Percentiles rank a stretch among this genome's conserved stretches.
phyloP scores from a whole-genome alignment of 129 eudicot genomes.

The Flaveria trinervia region DNA sequence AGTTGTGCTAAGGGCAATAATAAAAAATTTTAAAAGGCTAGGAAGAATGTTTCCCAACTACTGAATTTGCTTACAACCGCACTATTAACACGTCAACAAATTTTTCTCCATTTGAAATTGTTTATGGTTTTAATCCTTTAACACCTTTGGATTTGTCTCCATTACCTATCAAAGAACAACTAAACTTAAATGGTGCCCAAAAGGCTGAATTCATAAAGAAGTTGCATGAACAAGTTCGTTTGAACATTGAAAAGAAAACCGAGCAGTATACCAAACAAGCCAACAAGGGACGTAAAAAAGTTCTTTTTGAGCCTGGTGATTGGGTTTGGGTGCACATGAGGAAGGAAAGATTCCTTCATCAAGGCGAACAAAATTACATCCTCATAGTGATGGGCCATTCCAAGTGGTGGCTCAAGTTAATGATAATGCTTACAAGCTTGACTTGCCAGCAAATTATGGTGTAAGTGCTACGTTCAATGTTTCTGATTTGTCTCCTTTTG shows the following conservation, averaged over 20 bases:
- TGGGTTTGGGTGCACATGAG: not conserved
- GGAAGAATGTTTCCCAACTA: not conserved
- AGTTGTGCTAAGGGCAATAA: not conserved
- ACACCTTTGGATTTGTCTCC: too few relatives aligned
- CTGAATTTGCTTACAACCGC: not conserved
- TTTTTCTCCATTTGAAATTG: too few relatives aligned
- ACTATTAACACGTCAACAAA: not conserved
- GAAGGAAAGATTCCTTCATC: not conserved
- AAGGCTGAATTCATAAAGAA: too few relatives aligned
- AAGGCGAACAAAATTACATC: not conserved
- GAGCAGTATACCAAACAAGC: not conserved
- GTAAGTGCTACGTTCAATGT: not conserved
- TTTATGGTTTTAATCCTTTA: too few relatives aligned
- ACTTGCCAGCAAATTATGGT: not conserved
- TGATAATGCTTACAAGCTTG: not conserved
- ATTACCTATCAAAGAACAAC: too few relatives aligned
- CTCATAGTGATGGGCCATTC: not conserved
- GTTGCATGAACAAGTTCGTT: not conserved
- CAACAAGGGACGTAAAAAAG: not conserved
- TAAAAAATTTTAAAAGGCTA: too few relatives aligned
- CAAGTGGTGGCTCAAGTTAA: not conserved
- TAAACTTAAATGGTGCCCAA: too few relatives aligned
- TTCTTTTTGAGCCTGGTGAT: not conserved
- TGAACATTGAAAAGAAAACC: not conserved
- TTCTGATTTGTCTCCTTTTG: not conserved